Conservation (phyloP, 2,329 filamentous ascomycete genomes). For the Gaeumannomyces sp. region DNA sequence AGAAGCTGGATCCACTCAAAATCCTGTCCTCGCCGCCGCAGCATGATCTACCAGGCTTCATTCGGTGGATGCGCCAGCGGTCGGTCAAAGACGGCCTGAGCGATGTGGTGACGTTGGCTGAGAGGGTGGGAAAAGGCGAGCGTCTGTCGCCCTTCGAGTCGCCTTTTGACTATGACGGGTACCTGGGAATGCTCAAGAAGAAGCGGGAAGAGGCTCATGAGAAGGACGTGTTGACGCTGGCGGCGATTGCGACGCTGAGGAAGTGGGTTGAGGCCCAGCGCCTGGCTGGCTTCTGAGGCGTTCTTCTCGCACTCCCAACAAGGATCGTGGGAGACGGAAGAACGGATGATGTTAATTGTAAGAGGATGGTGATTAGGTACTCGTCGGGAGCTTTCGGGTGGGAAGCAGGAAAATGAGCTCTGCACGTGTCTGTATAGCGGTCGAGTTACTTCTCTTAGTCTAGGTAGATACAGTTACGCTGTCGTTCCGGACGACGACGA, state of each 20-base stretch:
- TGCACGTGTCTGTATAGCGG: not conserved
- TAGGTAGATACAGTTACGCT: not conserved
- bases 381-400: not conserved
- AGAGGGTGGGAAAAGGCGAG: not conserved
- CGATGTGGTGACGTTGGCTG: not conserved
- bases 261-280: conserved; percentile 6
- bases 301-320: too few relatives aligned
- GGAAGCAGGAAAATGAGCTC: not conserved
- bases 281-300: not conserved
- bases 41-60: not conserved
- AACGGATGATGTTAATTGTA: not conserved
- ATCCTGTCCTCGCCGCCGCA: conserved; percentile 4
- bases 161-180: conserved; percentile 9
- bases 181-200: conserved; percentile 9
- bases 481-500: not conserved
- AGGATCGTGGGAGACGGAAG: too few relatives aligned
- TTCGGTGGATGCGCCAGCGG: conserved; percentile 5
- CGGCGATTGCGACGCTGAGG: conserved; percentile 1
- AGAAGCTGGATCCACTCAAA: conserved; percentile 3
- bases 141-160: not conserved
- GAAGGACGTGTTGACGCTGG: conserved; percentile 8
- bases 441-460: not conserved
- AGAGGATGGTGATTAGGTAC: too few relatives aligned
- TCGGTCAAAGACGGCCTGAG: conserved; percentile 6
- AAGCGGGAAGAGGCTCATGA: conserved; percentile 7